Base-by-base conservation (phyloP, 306 rosid species). In the Mimosa bimucronata region DNA sequence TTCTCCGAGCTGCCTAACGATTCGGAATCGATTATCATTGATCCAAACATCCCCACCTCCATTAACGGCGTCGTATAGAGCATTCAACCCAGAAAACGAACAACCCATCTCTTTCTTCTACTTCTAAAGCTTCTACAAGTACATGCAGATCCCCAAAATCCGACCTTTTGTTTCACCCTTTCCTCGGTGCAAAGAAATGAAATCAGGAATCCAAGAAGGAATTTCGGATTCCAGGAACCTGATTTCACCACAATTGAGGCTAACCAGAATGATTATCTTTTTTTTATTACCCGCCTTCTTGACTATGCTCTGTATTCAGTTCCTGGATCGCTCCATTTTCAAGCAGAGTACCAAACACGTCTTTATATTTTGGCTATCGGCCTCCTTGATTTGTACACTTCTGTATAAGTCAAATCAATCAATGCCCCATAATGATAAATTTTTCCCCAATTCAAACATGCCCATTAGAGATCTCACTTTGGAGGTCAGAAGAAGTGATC, bases 31-130 rank as follows among this genome's bases (percentile, higher is more conserved):
- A 60, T 83, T 93, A 57, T 96, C 99, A 53, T 96, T 96, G 97
- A 96, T 96, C 99, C 99, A 96, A 0, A 91, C 93, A 62, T 96
- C 99, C 0, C 94, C 98, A 38, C 94, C 98, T n/a, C 97, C 97
- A 79, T 96, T 93, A 0, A 91, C 98, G 58, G 99, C 90, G 60
- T 91, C 97, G 86, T 93, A 93, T 0, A 96, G 71, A 38, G 99
- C 99, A 74, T 89, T 89, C 79, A 96, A 81, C 37, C 98, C 99
- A 19, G 99, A 96, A 83, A 96, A 96, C 44, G 99, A 76, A 66
- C 99, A 96, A 31, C 99, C 99, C 98, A 96, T 96, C 82, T 74
- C 68, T 55, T 31, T 68, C 57, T 40, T 95, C 80, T 79, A 4
- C 34, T 58, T 58, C 66, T 11, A 25, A 29, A 41, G 26, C 18